Evolutionary conservation across 805 yeast genomes (phyloP).

Genomic region (Pichia eremophila): DNA sequence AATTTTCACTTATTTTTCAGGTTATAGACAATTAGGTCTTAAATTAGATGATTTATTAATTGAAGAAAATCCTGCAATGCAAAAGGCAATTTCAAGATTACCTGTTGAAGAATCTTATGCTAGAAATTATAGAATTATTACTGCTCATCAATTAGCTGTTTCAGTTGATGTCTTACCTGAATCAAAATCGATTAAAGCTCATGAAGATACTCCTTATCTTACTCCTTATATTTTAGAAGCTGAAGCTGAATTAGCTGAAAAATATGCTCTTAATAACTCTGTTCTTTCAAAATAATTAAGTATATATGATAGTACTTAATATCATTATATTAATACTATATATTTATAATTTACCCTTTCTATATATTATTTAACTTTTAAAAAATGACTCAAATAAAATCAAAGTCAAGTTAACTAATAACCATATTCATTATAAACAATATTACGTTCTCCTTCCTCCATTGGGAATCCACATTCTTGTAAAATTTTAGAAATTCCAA

Average conservation of each 20-base stretch:
- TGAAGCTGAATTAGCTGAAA: slow-evolving; percentile 86
- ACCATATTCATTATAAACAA: slow-evolving; percentile 53
- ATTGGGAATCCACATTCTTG: slow-evolving; percentile 57
- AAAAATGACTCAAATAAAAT: too few species aligned
- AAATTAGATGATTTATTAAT: slow-evolving; percentile 79
- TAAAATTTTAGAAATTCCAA: slow-evolving; percentile 46
- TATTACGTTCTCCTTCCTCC: slow-evolving; percentile 37
- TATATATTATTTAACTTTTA: too few species aligned
- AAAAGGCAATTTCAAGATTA: slow-evolving; percentile 81
- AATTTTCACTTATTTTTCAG: slow-evolving; percentile 63
- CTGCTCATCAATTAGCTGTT: slow-evolving; percentile 83
- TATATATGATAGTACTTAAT: too few species aligned
- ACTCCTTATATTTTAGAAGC: slow-evolving; percentile 88
- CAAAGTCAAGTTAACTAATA: slow-evolving; percentile 29
- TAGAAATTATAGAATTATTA: slow-evolving; percentile 83
- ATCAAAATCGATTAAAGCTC: slow-evolving; percentile 65
- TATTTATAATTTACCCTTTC: neutral
- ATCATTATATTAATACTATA: too few species aligned
- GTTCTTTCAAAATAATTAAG: slow-evolving; percentile 20
- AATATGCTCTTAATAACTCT: slow-evolving; percentile 79
- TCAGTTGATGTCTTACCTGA: slow-evolving; percentile 80
- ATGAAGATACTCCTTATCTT: slow-evolving; percentile 75
- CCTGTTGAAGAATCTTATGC: slow-evolving; percentile 80
- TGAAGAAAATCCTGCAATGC: slow-evolving; percentile 82
- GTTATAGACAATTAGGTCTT: slow-evolving; percentile 93